phyloP scores from a whole-genome alignment of 768 basidiomycete genomes.

The Lactarius deliciosus region DNA sequence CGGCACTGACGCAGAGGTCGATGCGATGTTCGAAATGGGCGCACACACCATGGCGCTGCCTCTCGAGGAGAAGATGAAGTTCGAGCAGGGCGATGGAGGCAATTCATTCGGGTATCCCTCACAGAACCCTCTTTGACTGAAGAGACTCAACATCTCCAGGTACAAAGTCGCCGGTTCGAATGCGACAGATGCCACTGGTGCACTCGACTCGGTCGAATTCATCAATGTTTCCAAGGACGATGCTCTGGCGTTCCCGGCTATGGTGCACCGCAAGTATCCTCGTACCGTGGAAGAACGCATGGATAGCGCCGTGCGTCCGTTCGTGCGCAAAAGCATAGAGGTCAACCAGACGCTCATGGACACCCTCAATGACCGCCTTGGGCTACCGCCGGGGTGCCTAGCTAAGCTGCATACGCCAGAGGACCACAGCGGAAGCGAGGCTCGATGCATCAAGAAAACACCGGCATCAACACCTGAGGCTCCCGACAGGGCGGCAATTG shows the following conservation, averaged over 20 bases:
- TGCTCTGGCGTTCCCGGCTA: conserved; percentile 37
- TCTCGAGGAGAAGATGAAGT: conserved; percentile 43
- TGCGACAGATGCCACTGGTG: conserved; percentile 32
- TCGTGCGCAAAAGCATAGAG: conserved; percentile 35
- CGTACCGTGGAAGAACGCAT: conserved; percentile 35
- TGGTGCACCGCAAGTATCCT: conserved; percentile 39
- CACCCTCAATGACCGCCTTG: conserved; percentile 36
- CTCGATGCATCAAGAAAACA: conserved; percentile 36
- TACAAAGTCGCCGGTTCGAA: conserved; percentile 31
- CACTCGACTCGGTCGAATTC: conserved; percentile 31
- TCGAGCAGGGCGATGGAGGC: conserved; percentile 43
- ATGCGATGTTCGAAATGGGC: conserved; percentile 43
- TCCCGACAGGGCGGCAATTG: conserved; percentile 36
- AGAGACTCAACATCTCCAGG: background rate
- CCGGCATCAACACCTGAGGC: conserved; percentile 31
- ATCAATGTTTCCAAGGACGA: conserved; percentile 34
- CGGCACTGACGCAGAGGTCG: conserved; percentile 38
- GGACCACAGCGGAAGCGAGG: conserved; percentile 37
- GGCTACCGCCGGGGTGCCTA: conserved; percentile 37
- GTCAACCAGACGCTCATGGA: conserved; percentile 36
- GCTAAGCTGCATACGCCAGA: conserved; percentile 33
- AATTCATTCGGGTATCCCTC: conserved; percentile 2
- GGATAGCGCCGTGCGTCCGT: conserved; percentile 33
- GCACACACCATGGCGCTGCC: conserved; percentile 40
- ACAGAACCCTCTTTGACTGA: too few species aligned